Base-by-base conservation (phyloP, 148 eudicot species). In the Camellia lanceoleosa region DNA sequence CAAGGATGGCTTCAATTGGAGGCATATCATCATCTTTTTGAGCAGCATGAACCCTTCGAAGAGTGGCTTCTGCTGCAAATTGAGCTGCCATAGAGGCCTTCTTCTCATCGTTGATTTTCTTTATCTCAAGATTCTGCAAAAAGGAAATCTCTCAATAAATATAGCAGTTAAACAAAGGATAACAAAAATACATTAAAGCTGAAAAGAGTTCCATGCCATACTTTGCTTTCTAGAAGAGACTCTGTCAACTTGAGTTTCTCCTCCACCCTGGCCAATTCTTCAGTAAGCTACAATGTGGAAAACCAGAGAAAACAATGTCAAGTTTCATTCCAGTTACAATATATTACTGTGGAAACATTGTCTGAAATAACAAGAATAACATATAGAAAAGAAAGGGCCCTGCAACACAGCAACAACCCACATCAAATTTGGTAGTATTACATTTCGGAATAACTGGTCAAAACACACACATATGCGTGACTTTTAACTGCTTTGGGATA, bases 21-120 rank as follows among this genome's bases (percentile, higher is more conserved):
- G 95, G 95, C 95, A 92, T 92, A 79, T 92, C 95, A 79, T 92
- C 95, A 79, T 92, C 95, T 79, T n/a, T 92, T 80, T 90, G 95
- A 79, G 92, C 93, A 83, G 95, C 95, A 90, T 92, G 95, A 75
- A 92, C 95, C 87, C 95, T 87, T 72, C 95, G 84, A 71, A 92
- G 90, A 65, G 95, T 88, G 60, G 95, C 95, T 87, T 92, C 95
- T 43, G 95, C 95, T 30, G 95, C 95, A 90, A 92, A 92, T 80
- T 92, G 95, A 82, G 95, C 95, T 76, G 95, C 95, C 93, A 92
- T 92, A 71, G 95, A 92, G 52, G 95, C 89, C 83, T 85, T 92
- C 86, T 92, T 92, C 84, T 92, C 95, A 80, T 92, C 95, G 82
- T 92, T 92, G 71, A 92, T 90, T 83, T 88, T 90, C 87, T 92